Evolutionary conservation across 75 land plant species (phyloP).

Genomic region (Selaginella moellendorffii): DNA sequence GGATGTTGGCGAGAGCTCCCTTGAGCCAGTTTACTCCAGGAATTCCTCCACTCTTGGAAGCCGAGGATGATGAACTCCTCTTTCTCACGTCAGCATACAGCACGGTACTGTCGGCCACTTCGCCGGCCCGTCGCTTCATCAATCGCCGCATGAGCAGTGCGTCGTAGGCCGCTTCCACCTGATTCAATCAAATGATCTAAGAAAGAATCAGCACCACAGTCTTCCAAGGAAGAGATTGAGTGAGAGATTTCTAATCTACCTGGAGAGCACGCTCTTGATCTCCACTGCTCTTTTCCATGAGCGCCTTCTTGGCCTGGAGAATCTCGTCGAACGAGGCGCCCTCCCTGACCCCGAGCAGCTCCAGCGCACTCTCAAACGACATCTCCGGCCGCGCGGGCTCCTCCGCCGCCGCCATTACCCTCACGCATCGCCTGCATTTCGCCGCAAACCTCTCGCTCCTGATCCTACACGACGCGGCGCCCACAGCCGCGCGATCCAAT

Average conservation of each 20-base stretch:
- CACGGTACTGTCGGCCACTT: constrained; percentile 57
- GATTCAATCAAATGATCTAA: constrained; percentile 9
- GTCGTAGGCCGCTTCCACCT: constrained; percentile 97
- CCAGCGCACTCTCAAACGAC: constrained; percentile 78
- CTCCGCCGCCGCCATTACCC: constrained; percentile 33
- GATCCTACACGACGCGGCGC: too few relatives aligned
- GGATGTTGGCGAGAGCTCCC: constrained; percentile 30
- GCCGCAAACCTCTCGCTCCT: too few relatives aligned
- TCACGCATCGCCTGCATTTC: neutral
- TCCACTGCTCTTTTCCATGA: constrained; percentile 46
- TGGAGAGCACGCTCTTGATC: constrained; percentile 47
- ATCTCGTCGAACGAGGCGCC: constrained; percentile 90
- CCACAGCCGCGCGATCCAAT: too few relatives aligned
- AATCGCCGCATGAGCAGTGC: constrained; percentile 83
- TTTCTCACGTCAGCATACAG: constrained; percentile 85
- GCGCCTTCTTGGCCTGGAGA: constrained; percentile 59
- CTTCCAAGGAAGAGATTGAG: neutral
- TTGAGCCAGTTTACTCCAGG: constrained; percentile 56
- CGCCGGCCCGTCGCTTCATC: constrained; percentile 66
- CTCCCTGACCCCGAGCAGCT: constrained; percentile 65
- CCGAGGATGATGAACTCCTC: constrained; percentile 20
- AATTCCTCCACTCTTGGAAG: neutral
- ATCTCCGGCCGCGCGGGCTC: constrained; percentile 70
- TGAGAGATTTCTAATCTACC: constrained; percentile 23
- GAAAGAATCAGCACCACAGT: constrained; percentile 1